A percentile compares a stretch with the other conserved stretches of the same genome.
phyloP scores from a whole-genome alignment of 108 stramenopile genomes.

The Halocafeteria seosinensis region DNA sequence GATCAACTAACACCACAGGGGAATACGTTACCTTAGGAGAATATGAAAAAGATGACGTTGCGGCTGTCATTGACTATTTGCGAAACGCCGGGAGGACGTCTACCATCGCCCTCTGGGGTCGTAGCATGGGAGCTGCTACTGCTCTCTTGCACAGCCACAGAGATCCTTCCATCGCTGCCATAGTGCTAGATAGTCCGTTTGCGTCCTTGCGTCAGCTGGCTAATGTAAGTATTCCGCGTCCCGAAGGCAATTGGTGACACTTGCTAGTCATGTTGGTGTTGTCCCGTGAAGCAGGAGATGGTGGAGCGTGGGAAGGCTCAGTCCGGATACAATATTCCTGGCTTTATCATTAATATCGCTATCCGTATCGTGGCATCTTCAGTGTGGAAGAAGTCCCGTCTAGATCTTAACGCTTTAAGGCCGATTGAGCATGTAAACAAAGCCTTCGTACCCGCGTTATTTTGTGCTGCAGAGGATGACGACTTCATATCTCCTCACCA shows the following conservation, averaged over 20 bases:
- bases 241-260: too few relatives aligned
- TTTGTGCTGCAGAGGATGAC: constrained; percentile 24
- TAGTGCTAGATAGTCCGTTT: constrained; percentile 91
- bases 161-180: constrained; percentile 74
- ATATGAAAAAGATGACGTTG: constrained; percentile 86
- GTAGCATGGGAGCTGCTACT: constrained; percentile 95
- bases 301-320: background rate
- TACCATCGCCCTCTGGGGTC: constrained; percentile 91
- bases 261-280: too few relatives aligned
- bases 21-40: constrained; percentile 87
- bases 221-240: too few relatives aligned
- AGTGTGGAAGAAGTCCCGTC: constrained; percentile 6
- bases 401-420: constrained; percentile 13
- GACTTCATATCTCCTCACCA: constrained; percentile 33
- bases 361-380: constrained; percentile 1
- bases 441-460: constrained; percentile 39
- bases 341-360: background rate
- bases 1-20: too few relatives aligned
- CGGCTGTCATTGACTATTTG: constrained; percentile 67
- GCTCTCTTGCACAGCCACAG: constrained; percentile 86
- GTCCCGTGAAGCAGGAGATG: too few relatives aligned
- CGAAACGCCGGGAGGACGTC: constrained; percentile 64
- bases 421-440: constrained; percentile 15
- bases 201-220: constrained; percentile 67
- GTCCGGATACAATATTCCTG: background rate